Evolutionary conservation across 2,329 filamentous ascomycete genomes (phyloP), one percentile per base, ranked within the genome.

Genomic region (Corynespora cassiicola): DNA sequence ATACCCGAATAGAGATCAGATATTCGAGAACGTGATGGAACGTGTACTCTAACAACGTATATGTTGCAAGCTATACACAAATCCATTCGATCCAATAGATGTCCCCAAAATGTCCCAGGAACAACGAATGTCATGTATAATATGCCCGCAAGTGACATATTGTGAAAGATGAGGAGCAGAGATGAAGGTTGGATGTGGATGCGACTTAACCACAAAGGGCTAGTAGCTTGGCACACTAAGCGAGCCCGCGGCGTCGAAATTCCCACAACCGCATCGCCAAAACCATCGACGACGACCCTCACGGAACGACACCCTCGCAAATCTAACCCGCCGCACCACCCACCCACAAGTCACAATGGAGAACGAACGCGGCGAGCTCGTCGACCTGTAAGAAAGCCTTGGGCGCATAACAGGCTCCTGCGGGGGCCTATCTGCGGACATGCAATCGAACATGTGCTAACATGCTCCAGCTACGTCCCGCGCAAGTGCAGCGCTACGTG

Each of bases 301-400:
- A 56, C 56, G 46, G 49, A 54, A 52, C 56, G 47, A 46, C 50
- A 41, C 39, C 36, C 45, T 55, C 56, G 36, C 50, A 37, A 41
- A 54, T 38, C 46, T n/a, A n/a, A 56, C 52, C 36, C 24, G 41
- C 47, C 53, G 42, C 53, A 53, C 45, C 31, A 57, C 47, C 40
- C 39, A 52, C 52, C 57, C 29, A 58, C 56, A 47, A 52, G 39
- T 54, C 72, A 91, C 83, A 79, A 99, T 97, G 94, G 94, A 99
- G 85, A 99, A 99, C 90, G 94, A 97, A 83, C 90, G 90, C 81
- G 92, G 92, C 81, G 90, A 97, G 79, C 91, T 96, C 80, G 94
- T 97, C 77, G 92, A 97, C 81, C 90, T 96, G 90, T 96, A 86
- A 78, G 86, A 44, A 34, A 51, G 47, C 43, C 29, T 14, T 35